A percentile compares a stretch with the other conserved stretches of the same genome.
These are phyloP conservation scores for Carex kokanica DNA, from an alignment of 176 grass and related monocot genomes.

Conservation along the genomic window DNA sequence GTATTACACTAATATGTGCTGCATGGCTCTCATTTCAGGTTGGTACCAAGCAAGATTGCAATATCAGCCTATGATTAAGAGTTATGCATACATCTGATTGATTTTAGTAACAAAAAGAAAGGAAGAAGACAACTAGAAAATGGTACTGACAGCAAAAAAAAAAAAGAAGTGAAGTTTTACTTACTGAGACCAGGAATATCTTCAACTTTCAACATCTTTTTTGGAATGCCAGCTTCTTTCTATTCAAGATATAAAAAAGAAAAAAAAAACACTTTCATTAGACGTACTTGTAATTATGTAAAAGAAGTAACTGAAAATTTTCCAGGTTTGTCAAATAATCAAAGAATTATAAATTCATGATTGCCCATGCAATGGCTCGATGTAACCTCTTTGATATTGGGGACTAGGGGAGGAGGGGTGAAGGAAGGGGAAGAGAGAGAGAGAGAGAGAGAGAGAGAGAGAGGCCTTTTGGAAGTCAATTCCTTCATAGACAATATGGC, in stretches of 20 bases:
- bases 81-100: not conserved
- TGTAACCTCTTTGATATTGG: not conserved
- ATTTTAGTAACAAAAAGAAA: not conserved
- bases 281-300: not conserved
- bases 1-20: not conserved
- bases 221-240: slow-evolving; percentile 94
- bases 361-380: not conserved
- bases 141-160: not conserved
- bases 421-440: not conserved
- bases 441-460: slow-evolving; percentile 34
- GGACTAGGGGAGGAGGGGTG: not conserved
- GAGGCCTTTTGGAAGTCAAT: slow-evolving; percentile 99
- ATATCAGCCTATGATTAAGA: not conserved
- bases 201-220: slow-evolving; percentile 77
- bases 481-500: slow-evolving; percentile 94
- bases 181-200: slow-evolving; percentile 95
- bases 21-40: not conserved
- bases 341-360: not conserved
- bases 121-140: not conserved
- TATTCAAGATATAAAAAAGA: slow-evolving; percentile 42
- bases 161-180: slow-evolving; percentile 38
- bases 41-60: not conserved
- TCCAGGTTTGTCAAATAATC: slow-evolving; percentile 8
- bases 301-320: not conserved
- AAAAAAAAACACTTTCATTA: slow-evolving; percentile 8